Evolutionary conservation across 2,329 filamentous ascomycete genomes (phyloP), one percentile per base, ranked within the genome.

Genomic region (Trichothecium roseum): DNA sequence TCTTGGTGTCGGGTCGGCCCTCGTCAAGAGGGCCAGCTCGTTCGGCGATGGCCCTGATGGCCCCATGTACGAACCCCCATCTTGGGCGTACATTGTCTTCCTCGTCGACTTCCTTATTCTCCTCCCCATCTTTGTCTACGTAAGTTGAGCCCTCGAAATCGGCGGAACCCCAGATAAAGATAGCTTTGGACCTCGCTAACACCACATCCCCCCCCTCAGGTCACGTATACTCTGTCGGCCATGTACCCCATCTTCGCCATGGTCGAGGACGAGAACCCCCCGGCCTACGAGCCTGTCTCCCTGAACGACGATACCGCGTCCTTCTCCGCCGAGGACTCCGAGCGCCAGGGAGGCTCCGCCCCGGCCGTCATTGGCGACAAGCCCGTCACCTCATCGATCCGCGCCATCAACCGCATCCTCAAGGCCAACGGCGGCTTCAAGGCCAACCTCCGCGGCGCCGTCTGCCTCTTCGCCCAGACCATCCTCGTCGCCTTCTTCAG

Each of bases 361-460:
- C 54, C 57, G 40, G 52, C 55, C 8, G 45, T 40, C 37, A 45
- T 49, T 38, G 47, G 52, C 36, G 44, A 43, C 42, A 55, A 51
- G 40, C 61, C 63, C 42, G 55, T 72, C 45, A 74, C 68, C 15
- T 60, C 66, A 18, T 72, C 66, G 35, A 49, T 74, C 47, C 66
- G 68, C 45, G 58, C 61, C 47, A 70, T 64, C 39, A 57, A 63
- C 54, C 63, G 66, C 28, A 60, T 72, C 41, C 68, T 95, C 30
- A 66, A 66, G 43, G 62, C 72, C 32, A 62, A 74, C 44, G 78
- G 69, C 40, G 84, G 86, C 42, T 71, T 70, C 58, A 63, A 63
- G 40, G 72, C 81, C 39, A 68, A 73, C 49, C 81, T 85, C 69
- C 81, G 84, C 42, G 86, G 85, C 37, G 52, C 85, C 27, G 53